Evolutionary conservation across 768 basidiomycete genomes (phyloP), one percentile per base, ranked within the genome.

Genomic region (Mycena venus): DNA sequence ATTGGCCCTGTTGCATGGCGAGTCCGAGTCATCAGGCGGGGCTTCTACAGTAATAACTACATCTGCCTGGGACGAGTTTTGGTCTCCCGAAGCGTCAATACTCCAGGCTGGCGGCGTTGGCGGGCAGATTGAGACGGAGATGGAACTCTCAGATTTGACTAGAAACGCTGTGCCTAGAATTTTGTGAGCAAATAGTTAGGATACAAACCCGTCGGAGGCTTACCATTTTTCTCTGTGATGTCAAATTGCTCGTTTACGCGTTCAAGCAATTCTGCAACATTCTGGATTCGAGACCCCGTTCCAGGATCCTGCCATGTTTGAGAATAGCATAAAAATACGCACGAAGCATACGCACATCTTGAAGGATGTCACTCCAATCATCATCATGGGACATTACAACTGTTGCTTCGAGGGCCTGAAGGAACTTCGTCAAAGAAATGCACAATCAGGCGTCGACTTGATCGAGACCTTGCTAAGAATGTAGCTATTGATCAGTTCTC

Each of bases 311-410:
- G 38, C 2, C 6, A 63, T 2, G 29, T 15, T 12, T 8, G 2
- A n/a, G 42, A 29, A 17, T 25, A 44, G 12, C 29, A 47, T 3
- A 14, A 31, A 44, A 25, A 9, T 9, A 10, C 29, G 2, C 4
- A 25, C 4, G 19, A 19, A 40, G 17, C 14, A 31, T 15, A 44
- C 66, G n/a, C 7, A 70, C 59, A 27, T 70, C 59, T 51, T 15
- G 7, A 66, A 73, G 40, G 29, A 67, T 61, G 11, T 47, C 27
- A 21, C 47, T 2, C 64, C 64, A 64, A 32, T 72, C 42, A 27
- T 72, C 71, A 21, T 72, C 63, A 32, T 67, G 65, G 3, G 65
- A 58, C 36, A 72, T 65, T 3, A 65, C 62, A 49, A 65, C 42
- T 23, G 21, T 34, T 27, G 70, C 53, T 36, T 64, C 31, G 14